Percentiles rank a stretch among this genome's conserved stretches.
Evolutionary conservation across 441 rosid genomes (phyloP).

Genomic region (Erysimum cheiri): DNA sequence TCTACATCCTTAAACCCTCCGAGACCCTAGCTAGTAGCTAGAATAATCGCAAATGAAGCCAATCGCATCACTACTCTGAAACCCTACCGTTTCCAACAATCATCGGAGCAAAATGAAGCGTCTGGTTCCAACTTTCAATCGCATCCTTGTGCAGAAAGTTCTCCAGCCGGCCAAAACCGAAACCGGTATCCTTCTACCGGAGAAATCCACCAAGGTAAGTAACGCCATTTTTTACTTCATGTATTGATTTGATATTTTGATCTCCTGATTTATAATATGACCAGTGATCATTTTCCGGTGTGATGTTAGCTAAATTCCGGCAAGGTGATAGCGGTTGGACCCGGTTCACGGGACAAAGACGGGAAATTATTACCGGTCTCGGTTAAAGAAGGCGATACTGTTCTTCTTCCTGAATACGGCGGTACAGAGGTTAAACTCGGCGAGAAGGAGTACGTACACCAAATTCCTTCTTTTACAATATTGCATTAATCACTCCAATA

Average conservation of each 20-base stretch:
- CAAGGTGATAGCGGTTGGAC: background rate
- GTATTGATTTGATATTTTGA: too few species aligned
- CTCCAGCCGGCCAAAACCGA: background rate
- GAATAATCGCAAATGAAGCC: too few species aligned
- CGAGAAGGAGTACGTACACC: background rate
- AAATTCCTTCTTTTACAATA: background rate
- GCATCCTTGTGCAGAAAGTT: background rate
- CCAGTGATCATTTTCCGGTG: background rate
- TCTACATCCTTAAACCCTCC: background rate
- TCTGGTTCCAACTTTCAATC: background rate
- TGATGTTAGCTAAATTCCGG: background rate
- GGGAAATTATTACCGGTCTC: background rate
- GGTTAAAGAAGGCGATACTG: background rate
- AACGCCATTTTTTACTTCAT: background rate
- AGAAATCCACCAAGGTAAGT: background rate
- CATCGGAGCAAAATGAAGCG: too few species aligned
- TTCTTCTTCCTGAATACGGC: background rate
- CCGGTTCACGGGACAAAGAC: background rate
- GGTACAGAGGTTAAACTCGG: background rate
- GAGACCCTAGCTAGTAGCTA: too few species aligned
- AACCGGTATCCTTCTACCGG: background rate
- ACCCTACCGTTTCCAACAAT: too few species aligned
- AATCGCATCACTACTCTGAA: too few species aligned
- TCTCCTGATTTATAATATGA: background rate
- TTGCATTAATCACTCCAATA: background rate